Conservation (phyloP, 148 eudicot genomes). For the Oxyria digyna region DNA sequence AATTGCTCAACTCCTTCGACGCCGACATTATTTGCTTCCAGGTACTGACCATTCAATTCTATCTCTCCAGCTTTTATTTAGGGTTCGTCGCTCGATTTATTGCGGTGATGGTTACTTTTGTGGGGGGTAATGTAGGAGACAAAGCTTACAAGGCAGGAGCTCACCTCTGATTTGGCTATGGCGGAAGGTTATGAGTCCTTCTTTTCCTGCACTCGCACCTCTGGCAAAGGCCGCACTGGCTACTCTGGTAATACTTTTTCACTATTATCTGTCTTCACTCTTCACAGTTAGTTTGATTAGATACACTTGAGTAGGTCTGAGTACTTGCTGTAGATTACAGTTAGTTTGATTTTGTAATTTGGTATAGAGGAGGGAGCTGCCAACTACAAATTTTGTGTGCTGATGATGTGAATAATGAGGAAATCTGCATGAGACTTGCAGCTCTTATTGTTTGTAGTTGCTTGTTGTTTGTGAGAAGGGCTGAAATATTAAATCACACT, state of each 20-base stretch:
- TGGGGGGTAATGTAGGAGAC: constrained; percentile 41
- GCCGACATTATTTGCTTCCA: constrained; percentile 92
- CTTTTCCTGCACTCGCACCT: constrained; percentile 85
- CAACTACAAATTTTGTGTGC: too few species aligned
- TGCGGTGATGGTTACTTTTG: neutral
- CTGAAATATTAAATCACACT: too few species aligned
- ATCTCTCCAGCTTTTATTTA: neutral
- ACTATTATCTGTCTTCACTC: too few species aligned
- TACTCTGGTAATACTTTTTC: constrained; percentile 54
- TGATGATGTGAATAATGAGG: neutral
- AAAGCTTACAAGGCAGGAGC: constrained; percentile 65
- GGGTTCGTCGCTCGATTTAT: neutral
- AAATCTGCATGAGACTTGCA: neutral
- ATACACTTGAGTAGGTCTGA: neutral
- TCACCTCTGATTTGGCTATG: constrained; percentile 64
- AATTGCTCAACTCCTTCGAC: constrained; percentile 66
- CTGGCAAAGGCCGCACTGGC: constrained; percentile 60
- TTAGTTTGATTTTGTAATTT: neutral
- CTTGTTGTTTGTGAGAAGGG: too few species aligned
- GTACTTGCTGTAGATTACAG: neutral
- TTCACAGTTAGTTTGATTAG: neutral
- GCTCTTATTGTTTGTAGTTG: neutral
- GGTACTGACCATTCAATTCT: constrained; percentile 18
- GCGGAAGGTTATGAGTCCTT: constrained; percentile 94
- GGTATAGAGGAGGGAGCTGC: too few species aligned